A percentile compares a stretch with the other conserved stretches of the same genome.
These are phyloP conservation scores for Nelumbo lutea DNA, from an alignment of 164 flowering plant species.

Conservation along the genomic window DNA sequence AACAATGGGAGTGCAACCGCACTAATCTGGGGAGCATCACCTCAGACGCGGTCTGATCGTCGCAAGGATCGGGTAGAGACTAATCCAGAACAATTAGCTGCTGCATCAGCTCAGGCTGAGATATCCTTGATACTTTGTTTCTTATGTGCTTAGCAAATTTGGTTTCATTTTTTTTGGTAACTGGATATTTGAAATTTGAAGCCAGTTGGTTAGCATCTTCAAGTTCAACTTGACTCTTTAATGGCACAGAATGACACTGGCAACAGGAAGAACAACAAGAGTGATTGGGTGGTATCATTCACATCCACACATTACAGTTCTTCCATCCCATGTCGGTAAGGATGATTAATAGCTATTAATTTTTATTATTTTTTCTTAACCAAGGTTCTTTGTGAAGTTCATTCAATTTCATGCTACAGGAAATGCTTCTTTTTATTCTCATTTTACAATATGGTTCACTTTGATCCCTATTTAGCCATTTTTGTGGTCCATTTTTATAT, in stretches of 20 bases:
- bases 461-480: background rate
- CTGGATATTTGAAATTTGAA: background rate
- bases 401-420: background rate
- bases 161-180: background rate
- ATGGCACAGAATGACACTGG: slow-evolving; percentile 73
- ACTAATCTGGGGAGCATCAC: slow-evolving; percentile 95
- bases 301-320: slow-evolving; percentile 96
- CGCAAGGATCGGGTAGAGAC: slow-evolving; percentile 95
- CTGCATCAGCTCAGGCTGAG: slow-evolving; percentile 96
- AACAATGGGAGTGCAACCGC: slow-evolving; percentile 75
- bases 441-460: background rate
- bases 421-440: background rate
- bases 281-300: slow-evolving; percentile 99
- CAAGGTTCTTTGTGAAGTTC: slow-evolving; percentile 4
- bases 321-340: slow-evolving; percentile 98
- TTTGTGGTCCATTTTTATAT: background rate
- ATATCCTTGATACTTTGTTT: slow-evolving; percentile 55
- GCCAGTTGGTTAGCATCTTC: background rate
- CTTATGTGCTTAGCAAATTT: background rate
- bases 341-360: background rate
- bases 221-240: slow-evolving; percentile 34
- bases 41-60: slow-evolving; percentile 93
- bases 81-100: slow-evolving; percentile 98
- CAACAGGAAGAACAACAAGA: slow-evolving; percentile 83
- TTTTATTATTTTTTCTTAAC: background rate